These are phyloP conservation scores for Ophiostoma perfectum DNA, from an alignment of 2,329 filamentous ascomycete species.

Conservation along the genomic window DNA sequence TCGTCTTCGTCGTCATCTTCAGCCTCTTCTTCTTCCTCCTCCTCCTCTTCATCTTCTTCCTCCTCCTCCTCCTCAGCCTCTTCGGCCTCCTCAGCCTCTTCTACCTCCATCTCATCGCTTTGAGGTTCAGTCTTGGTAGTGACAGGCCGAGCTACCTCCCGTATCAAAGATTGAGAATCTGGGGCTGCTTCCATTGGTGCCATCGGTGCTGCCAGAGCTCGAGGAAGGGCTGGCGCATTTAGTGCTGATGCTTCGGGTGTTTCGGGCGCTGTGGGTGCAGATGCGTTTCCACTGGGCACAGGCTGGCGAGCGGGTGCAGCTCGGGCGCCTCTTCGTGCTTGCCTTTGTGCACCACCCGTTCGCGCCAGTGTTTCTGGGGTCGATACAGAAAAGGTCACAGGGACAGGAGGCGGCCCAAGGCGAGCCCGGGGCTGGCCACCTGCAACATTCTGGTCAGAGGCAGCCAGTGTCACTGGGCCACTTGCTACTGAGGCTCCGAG, in stretches of 20 bases:
- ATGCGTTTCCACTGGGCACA: background rate
- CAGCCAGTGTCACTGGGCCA: background rate
- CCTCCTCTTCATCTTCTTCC: background rate
- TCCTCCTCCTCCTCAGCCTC: background rate
- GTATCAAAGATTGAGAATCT: background rate
- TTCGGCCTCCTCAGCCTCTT: constrained; percentile 7
- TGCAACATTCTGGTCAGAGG: background rate
- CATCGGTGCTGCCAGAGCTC: background rate
- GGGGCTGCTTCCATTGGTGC: background rate
- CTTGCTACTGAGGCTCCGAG: constrained; percentile 34
- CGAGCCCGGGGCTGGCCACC: background rate
- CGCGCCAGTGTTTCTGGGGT: constrained; percentile 1
- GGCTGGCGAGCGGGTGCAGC: background rate
- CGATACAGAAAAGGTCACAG: background rate
- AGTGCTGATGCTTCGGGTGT: background rate
- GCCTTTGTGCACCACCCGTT: background rate
- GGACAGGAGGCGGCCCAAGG: no score
- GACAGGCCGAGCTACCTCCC: no score
- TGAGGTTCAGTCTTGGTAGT: background rate
- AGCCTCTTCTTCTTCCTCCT: constrained; percentile 9
- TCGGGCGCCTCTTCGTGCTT: background rate
- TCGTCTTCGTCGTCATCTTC: constrained; percentile 15
- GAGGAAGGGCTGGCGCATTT: background rate
- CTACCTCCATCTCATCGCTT: constrained; percentile 4
- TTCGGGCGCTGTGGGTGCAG: background rate